Base-by-base conservation (phyloP, 2,329 filamentous ascomycete genomes). In the Westerdykella sp. region DNA sequence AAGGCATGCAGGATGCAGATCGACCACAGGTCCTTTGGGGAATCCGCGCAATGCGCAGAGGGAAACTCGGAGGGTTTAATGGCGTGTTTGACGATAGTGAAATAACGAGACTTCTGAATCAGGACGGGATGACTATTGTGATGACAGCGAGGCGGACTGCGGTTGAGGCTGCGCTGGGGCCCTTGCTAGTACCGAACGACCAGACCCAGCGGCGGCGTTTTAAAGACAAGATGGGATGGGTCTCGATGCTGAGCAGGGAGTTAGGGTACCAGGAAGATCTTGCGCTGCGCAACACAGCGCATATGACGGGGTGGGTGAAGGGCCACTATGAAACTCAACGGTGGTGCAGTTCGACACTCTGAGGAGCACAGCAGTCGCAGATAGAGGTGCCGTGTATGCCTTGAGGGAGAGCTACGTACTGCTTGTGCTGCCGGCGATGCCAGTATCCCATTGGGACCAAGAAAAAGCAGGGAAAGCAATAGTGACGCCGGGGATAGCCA, bases 301-400 rank as follows among this genome's bases (percentile, higher is more conserved):
- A 49, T 21, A 21, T 21, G 18, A 21, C 54, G 50, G 51, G 52
- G 51, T 53, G 53, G 51, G 53, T 55, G 46, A 51, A 57, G 57
- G 48, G 51, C 48, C 54, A 55, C 50, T 56, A 55, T 65, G 60
- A 62, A 64, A 63, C 60, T 47, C 53, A 50, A 42, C 44, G 53
- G 56, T 55, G 49, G 51, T 56, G 51, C 45, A 49, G 45, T 47
- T 47, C 42, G 48, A 50, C 37, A 53, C 49, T 48, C 48, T 43
- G 51, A 55, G 57, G 56, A 49, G 55, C 55, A 66, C 63, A 60
- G 51, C 61, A 63, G 62, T 43, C 47, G 56, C 55, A 56, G 50
- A 45, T 46, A 48, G 47, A 54, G 45, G 51, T 55, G 48, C 7
- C 9, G 32, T 35, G 32, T 35, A 15, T 35, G 32, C 32, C n/a